phyloP scores from a whole-genome alignment of 331 rosid genomes.

The Spiraea crenata region DNA sequence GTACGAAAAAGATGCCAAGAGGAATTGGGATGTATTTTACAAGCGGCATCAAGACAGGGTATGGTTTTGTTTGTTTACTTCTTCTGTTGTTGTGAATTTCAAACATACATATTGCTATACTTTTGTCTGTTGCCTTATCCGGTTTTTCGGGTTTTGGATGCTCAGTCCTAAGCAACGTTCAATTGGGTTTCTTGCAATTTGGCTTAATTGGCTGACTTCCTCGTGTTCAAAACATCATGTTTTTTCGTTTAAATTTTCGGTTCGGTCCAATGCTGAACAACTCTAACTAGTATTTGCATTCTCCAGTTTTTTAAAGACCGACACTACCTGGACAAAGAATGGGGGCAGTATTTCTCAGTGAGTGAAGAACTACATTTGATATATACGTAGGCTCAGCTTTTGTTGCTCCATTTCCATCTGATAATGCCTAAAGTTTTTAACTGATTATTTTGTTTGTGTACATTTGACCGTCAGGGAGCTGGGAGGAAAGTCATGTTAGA shows the following conservation, averaged over 20 bases:
- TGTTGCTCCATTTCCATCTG: neutral
- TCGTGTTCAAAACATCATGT: neutral
- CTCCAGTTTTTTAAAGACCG: constrained; percentile 84
- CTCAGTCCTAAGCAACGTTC: neutral
- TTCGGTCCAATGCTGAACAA: neutral
- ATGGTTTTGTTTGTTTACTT: constrained; percentile 14
- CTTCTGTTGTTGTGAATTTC: neutral
- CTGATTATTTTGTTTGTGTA: constrained; percentile 14
- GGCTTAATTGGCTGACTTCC: neutral
- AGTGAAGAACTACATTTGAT: constrained; percentile 28
- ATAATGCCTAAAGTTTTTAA: constrained; percentile 5
- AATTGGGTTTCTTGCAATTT: neutral
- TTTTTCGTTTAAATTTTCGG: neutral
- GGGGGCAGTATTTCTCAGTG: constrained; percentile 84
- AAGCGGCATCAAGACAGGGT: constrained; percentile 83
- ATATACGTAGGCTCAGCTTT: neutral
- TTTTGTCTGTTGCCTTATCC: neutral
- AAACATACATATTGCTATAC: neutral
- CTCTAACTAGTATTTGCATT: neutral
- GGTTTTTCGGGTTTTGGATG: neutral
- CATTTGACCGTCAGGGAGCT: constrained; percentile 46
- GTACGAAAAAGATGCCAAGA: constrained; percentile 84
- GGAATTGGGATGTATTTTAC: constrained; percentile 93
- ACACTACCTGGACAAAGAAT: constrained; percentile 93
- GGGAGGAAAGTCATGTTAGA: constrained; percentile 73